phyloP scores from a whole-genome alignment of 1,139 yeast genomes.

The Entelexis sorbosivorans region DNA sequence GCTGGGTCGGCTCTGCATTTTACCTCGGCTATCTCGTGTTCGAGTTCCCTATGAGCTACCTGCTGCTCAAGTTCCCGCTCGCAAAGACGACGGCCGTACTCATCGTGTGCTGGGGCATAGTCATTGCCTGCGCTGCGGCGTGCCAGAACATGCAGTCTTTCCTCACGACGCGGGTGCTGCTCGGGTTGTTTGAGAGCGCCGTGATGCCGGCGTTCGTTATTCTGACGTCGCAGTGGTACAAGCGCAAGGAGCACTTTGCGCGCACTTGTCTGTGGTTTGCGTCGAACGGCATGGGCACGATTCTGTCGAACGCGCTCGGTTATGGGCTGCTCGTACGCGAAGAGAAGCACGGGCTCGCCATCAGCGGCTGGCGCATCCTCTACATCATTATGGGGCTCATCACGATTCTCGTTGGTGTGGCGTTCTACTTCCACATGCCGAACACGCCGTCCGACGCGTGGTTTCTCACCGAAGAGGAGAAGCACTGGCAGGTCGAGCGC shows the following conservation, averaged over 20 bases:
- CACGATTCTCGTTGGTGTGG: conserved; percentile 38
- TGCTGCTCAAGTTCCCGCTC: conserved; percentile 31
- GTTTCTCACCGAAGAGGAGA: conserved; percentile 43
- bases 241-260: conserved; percentile 18
- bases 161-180: conserved; percentile 40
- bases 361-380: conserved; percentile 36
- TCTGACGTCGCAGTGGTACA: conserved; percentile 27
- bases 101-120: conserved; percentile 39
- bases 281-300: conserved; percentile 24
- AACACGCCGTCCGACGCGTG: conserved; percentile 36
- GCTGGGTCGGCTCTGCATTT: conserved; percentile 40
- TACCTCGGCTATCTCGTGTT: conserved; percentile 41
- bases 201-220: conserved; percentile 52
- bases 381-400: conserved; percentile 39
- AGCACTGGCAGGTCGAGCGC: conserved; percentile 39
- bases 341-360: conserved; percentile 21
- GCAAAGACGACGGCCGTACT: conserved; percentile 22
- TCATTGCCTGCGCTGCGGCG: conserved; percentile 35
- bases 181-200: conserved; percentile 49
- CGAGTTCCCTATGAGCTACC: conserved; percentile 37
- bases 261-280: conserved; percentile 23
- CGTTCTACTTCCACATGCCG: conserved; percentile 40
- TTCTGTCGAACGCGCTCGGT: conserved; percentile 23
- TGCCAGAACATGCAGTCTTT: conserved; percentile 33
- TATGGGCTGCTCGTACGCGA: conserved; percentile 26